Base-by-base conservation (phyloP, 2,329 filamentous ascomycete species). In the Calcarisporium arbuscula region DNA sequence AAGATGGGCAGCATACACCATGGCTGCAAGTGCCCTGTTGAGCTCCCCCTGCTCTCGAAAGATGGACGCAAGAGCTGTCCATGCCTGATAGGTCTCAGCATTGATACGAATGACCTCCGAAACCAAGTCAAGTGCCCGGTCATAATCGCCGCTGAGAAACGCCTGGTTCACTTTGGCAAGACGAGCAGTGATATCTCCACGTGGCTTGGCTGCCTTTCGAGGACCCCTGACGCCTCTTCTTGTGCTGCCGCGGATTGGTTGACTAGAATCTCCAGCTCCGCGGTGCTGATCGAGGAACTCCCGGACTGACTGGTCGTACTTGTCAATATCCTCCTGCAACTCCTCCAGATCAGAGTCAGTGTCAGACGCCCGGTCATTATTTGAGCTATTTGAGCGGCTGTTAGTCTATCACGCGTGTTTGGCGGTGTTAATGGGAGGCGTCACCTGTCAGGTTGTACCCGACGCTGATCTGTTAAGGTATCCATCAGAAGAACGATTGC, bases 31-130 rank as follows among this genome's bases (percentile, higher is more conserved):
- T 7, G 76, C 73, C 40, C 75, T 70, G 39, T 72, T 65, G 17
- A 64, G 58, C 30, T 79, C 68, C 3, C 74, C 73, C 38, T 73
- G 67, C 50, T 82, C 77, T 38, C 72, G 64, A 46, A 77, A 76
- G 34, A 82, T 74, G 4, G 74, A 71, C 0, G 74, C 68, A 29
- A 83, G 55, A 10, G 80, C 63, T 11, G 68, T 72, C 78, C 78
- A 83, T 17, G 80, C 79, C 44, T 76, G 70, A 41, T 78, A 69
- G 2, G 76, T 81, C 52, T 82, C 77, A 15, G 75, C 76, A 42
- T 83, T 82, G 51, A 82, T 78, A 32, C 77, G 70, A 47, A 83
- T 80, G 38, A 82, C 72, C 47, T 82, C 77, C 26, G 71, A 68
- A 8, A 77, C 70, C 16, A 74, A 62, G 12, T 70, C 67, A 22